A percentile compares a stretch with the other conserved stretches of the same genome.
Evolutionary conservation across 108 stramenopile genomes (phyloP).

Genomic region (Nitzschia sp.): DNA sequence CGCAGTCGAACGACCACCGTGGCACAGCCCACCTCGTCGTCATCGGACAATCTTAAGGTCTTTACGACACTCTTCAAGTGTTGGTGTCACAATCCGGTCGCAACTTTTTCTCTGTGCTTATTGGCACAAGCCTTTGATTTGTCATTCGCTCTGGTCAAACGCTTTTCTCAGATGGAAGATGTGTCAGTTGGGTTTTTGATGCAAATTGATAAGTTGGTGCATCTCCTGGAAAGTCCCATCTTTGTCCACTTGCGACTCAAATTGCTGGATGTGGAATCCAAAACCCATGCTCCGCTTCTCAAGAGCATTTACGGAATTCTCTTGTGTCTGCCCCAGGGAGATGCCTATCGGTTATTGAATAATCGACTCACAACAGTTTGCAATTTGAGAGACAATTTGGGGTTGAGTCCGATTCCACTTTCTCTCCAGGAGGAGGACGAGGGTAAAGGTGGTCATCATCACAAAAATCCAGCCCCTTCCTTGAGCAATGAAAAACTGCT

Average conservation of each 20-base stretch:
- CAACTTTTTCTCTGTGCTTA: conserved; percentile 95
- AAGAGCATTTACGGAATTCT: conserved; percentile 94
- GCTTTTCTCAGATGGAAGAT: conserved; percentile 88
- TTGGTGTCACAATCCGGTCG: conserved; percentile 97
- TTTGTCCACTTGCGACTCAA: conserved; percentile 96
- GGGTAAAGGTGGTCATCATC: not conserved
- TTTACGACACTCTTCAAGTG: conserved; percentile 90
- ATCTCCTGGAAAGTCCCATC: conserved; percentile 96
- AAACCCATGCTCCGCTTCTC: conserved; percentile 85
- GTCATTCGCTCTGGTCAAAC: conserved; percentile 88
- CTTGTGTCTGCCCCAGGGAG: conserved; percentile 94
- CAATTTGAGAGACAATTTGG: conserved; percentile 85
- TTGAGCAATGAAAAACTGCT: conserved; percentile 39
- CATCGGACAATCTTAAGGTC: conserved; percentile 56
- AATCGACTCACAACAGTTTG: conserved; percentile 86
- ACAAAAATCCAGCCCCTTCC: not conserved
- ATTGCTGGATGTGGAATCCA: conserved; percentile 90
- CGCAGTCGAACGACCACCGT: conserved; percentile 6
- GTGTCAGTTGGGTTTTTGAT: conserved; percentile 97
- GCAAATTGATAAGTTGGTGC: conserved; percentile 98
- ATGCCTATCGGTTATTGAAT: conserved; percentile 87
- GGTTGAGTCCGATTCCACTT: conserved; percentile 40
- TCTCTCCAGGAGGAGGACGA: conserved; percentile 10
- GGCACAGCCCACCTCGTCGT: not conserved
- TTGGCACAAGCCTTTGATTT: conserved; percentile 95